These are phyloP conservation scores for Tilletiopsis washingtonensis DNA, from an alignment of 1,284 basidiomycete species.

Conservation along the genomic window DNA sequence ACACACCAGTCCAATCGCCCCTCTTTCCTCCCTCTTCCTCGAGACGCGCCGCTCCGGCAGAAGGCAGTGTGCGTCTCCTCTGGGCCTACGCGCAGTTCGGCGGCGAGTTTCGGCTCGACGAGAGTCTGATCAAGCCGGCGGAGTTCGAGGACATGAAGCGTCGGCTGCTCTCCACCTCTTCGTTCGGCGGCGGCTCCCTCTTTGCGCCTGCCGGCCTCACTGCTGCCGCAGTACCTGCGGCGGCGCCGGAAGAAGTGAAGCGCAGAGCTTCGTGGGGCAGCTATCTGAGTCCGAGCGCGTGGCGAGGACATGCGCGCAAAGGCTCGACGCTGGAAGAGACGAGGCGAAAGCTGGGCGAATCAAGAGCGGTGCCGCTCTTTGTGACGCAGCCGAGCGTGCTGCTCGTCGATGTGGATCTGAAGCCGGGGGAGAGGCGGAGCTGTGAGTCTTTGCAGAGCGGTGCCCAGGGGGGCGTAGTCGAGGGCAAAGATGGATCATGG, in stretches of 20 bases:
- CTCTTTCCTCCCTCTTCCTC: not conserved
- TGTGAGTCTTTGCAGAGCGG: no score
- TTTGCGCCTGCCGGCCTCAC: slow-evolving; percentile 24
- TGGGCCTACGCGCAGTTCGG: slow-evolving; percentile 77
- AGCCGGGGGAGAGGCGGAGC: slow-evolving; percentile 69
- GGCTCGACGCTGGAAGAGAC: slow-evolving; percentile 60
- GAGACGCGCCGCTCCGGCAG: slow-evolving; percentile 17
- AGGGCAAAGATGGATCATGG: no score
- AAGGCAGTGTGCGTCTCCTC: slow-evolving; percentile 65
- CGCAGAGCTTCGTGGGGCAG: slow-evolving; percentile 8
- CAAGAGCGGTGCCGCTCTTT: slow-evolving; percentile 64
- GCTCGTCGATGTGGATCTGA: slow-evolving; percentile 67
- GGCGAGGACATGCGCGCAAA: slow-evolving; percentile 46
- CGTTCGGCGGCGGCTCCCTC: slow-evolving; percentile 7
- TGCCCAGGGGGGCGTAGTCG: no score
- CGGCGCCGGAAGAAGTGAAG: not conserved
- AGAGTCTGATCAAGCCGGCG: slow-evolving; percentile 47
- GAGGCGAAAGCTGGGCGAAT: slow-evolving; percentile 37
- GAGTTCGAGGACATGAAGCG: slow-evolving; percentile 49
- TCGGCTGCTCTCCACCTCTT: slow-evolving; percentile 15
- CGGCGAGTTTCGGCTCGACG: slow-evolving; percentile 58
- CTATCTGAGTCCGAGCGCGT: slow-evolving; percentile 5
- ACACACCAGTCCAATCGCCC: not conserved
- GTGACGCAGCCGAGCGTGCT: slow-evolving; percentile 74
- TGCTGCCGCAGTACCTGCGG: slow-evolving; percentile 14